Conservation (phyloP, 345 rosid genomes). For the Eutrema japonicum region DNA sequence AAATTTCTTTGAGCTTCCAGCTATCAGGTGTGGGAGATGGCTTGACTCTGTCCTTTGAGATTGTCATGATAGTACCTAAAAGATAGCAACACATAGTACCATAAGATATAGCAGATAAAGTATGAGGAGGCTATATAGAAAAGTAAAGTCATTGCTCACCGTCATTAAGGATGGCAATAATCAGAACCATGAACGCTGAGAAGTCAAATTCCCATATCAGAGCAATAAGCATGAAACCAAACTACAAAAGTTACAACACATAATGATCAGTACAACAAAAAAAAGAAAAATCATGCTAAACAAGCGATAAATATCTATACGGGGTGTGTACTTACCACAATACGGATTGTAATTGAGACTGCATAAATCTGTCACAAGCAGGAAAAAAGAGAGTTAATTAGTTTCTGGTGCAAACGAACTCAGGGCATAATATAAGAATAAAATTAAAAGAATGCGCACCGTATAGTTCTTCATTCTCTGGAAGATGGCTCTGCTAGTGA, state of each 20-base stretch:
- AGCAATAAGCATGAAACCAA: constrained; percentile 58
- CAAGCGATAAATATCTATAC: constrained; percentile 9
- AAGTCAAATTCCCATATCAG: constrained; percentile 56
- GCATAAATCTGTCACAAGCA: constrained; percentile 45
- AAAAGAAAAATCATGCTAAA: not conserved
- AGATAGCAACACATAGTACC: constrained; percentile 15
- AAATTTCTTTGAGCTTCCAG: constrained; percentile 92
- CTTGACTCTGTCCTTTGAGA: constrained; percentile 93
- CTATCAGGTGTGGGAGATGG: constrained; percentile 97
- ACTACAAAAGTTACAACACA: constrained; percentile 28
- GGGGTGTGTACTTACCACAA: constrained; percentile 43
- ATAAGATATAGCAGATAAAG: constrained; percentile 16
- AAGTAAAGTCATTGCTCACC: constrained; percentile 54
- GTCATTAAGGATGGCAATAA: constrained; percentile 92
- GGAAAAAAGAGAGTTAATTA: constrained; percentile 1
- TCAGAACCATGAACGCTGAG: constrained; percentile 86
- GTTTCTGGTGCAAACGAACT: constrained; percentile 20
- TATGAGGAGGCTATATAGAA: not conserved
- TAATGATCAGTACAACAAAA: constrained; percentile 22
- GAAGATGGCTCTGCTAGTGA: constrained; percentile 93
- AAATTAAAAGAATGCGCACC: constrained; percentile 41
- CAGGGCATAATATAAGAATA: not conserved
- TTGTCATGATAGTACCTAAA: constrained; percentile 92
- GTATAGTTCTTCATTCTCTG: constrained; percentile 96
- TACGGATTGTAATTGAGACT: constrained; percentile 57